These are phyloP conservation scores for Ceratocystis colombiana DNA, from an alignment of 2,329 filamentous ascomycete genomes.

Conservation along the genomic window DNA sequence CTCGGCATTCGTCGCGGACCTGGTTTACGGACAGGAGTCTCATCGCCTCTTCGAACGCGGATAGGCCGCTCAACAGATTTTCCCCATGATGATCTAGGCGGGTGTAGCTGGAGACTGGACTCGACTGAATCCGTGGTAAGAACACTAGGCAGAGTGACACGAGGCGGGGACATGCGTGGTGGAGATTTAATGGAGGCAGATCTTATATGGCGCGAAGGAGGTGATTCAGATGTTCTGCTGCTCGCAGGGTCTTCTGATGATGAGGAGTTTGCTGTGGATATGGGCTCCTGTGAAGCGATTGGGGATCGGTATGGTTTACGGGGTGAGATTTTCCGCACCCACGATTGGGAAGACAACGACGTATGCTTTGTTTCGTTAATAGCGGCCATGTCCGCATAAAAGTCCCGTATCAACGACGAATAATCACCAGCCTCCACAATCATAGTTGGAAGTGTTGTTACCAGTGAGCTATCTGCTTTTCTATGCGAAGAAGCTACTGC, in stretches of 20 bases:
- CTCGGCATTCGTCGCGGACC: slow-evolving; percentile 10
- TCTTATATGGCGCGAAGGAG: neutral
- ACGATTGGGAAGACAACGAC: slow-evolving; percentile 8
- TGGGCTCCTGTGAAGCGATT: neutral
- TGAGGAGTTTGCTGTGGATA: neutral
- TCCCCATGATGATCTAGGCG: slow-evolving; percentile 15
- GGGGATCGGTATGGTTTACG: slow-evolving; percentile 6
- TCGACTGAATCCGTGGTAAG: slow-evolving; percentile 8
- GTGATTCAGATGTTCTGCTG: neutral
- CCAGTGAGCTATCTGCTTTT: neutral
- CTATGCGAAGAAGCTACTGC: slow-evolving; percentile 9
- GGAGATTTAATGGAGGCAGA: slow-evolving; percentile 9
- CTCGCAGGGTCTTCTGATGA: neutral
- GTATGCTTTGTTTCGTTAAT: slow-evolving; percentile 10
- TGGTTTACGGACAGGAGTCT: slow-evolving; percentile 17
- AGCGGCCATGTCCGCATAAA: slow-evolving; percentile 13
- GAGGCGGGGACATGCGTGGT: slow-evolving; percentile 14
- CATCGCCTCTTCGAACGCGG: slow-evolving; percentile 21
- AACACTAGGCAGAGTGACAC: slow-evolving; percentile 10
- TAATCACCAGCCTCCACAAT: slow-evolving; percentile 16
- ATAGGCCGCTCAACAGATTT: slow-evolving; percentile 20
- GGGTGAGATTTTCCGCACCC: neutral
- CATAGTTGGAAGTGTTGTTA: slow-evolving; percentile 6
- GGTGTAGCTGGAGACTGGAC: neutral
- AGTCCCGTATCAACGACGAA: slow-evolving; percentile 16